Percentiles rank a stretch among this genome's conserved stretches.
phyloP scores from a whole-genome alignment of 1,284 basidiomycete genomes.

The Heterobasidion irregulare region DNA sequence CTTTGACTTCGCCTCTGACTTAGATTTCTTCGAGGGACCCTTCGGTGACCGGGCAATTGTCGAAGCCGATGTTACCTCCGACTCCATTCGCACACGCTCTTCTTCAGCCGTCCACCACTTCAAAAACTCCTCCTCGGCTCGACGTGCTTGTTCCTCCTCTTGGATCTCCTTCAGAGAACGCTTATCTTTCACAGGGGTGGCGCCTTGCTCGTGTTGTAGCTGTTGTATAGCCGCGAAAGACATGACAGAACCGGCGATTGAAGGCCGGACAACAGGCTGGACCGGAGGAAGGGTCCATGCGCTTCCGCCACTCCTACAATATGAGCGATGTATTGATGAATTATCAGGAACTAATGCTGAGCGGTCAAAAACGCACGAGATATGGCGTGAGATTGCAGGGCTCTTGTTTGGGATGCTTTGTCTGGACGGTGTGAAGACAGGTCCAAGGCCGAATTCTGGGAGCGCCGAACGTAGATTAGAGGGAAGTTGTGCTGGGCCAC shows the following conservation, averaged over 20 bases:
- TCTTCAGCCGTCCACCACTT: slow-evolving; percentile 84
- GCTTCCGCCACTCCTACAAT: slow-evolving; percentile 26
- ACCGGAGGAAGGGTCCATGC: slow-evolving; percentile 52
- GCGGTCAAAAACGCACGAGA: slow-evolving; percentile 34
- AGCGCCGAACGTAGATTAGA: slow-evolving; percentile 6
- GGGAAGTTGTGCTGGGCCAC: neutral
- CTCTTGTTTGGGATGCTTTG: slow-evolving; percentile 25
- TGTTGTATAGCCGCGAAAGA: slow-evolving; percentile 83
- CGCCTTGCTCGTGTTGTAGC: slow-evolving; percentile 54
- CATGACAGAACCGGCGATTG: slow-evolving; percentile 28
- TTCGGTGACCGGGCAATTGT: neutral
- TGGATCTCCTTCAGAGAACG: slow-evolving; percentile 77
- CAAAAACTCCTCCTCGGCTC: slow-evolving; percentile 71
- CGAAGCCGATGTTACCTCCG: neutral
- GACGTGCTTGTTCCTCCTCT: slow-evolving; percentile 64
- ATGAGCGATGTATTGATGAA: neutral
- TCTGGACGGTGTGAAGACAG: slow-evolving; percentile 49
- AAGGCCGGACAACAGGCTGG: slow-evolving; percentile 31
- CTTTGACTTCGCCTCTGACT: neutral
- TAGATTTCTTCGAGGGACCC: neutral
- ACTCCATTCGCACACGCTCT: slow-evolving; percentile 46
- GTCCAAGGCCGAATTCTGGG: slow-evolving; percentile 36
- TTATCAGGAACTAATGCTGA: neutral
- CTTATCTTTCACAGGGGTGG: slow-evolving; percentile 36
- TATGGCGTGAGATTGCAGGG: slow-evolving; percentile 28